Base-by-base conservation (phyloP, 495 filamentous ascomycete species). In the Talaromyces adpressus region DNA sequence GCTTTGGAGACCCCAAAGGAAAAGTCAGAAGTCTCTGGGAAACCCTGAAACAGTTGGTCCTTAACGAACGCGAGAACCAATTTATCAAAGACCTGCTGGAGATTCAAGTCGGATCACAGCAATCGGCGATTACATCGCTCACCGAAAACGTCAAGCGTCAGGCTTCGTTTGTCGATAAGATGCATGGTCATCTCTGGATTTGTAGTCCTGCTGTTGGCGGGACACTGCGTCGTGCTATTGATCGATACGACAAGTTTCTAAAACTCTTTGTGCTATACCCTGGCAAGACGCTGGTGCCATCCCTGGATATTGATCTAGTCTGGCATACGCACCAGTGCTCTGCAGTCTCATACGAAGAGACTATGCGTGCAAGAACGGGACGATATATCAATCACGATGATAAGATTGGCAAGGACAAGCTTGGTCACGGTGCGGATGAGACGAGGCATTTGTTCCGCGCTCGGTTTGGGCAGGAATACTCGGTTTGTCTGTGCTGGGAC, bases 321-420 rank as follows among this genome's bases (percentile, higher is more conserved):
- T 70, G 70, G 70, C 70, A 72, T 68, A 87, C 84, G 0, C 84
- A 87, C 67, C 79, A 87, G 73, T 67, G 67, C 32, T 59, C 52
- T 29, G 49, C 67, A 20, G 56, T n/a, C 18, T 20, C 14, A 18
- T 72, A 72, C 59, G 22, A 65, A 23, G 54, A 34, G 4, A 5
- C 57, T 1, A 65, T 64, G 62, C 18, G 63, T 7, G 59, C 61
- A 20, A 9, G 14, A 1, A 61, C 64, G 1, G 68, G 66, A 7
- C 54, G 64, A 0, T 66, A 70, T 29, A 57, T 72, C 2, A 61
- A 70, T 47, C 70, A 72, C 47, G 64, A 70, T 58, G 70, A 67
- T 49, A 66, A 58, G 25, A 57, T 67, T 23, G 63, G 41, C 5
- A 30, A 62, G 25, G 3, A n/a, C 56, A 54, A 30, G 7, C 59